Percentiles rank a stretch among this genome's conserved stretches.
These are phyloP conservation scores for Rhodotorula sp. DNA, from an alignment of 1,284 basidiomycete genomes.

Conservation along the genomic window DNA sequence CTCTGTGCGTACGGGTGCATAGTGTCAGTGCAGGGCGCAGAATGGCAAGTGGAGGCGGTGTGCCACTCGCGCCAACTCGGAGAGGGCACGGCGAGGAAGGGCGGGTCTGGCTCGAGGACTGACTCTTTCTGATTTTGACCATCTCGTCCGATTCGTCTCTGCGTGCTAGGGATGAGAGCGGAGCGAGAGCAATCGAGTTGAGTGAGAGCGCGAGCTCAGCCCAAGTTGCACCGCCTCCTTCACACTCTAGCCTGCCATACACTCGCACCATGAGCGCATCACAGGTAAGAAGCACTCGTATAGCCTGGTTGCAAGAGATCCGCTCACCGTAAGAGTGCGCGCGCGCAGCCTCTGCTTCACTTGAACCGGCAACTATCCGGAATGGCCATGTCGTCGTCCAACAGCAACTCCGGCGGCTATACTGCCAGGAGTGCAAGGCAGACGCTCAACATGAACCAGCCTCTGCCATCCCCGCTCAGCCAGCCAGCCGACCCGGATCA, in stretches of 20 bases:
- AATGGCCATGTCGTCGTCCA: slow-evolving; percentile 21
- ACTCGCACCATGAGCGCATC: slow-evolving; percentile 6
- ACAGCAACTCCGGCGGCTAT: no score
- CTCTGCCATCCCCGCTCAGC: slow-evolving; percentile 16
- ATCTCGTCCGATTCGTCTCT: neutral
- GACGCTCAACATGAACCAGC: slow-evolving; percentile 41
- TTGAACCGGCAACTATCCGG: slow-evolving; percentile 43
- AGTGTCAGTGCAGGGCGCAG: neutral
- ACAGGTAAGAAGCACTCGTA: neutral
- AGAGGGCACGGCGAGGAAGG: no score
- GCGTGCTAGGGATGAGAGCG: neutral
- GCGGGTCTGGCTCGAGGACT: neutral
- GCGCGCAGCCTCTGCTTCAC: slow-evolving; percentile 30
- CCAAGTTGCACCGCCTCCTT: neutral
- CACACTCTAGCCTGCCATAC: neutral
- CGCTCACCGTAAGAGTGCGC: neutral
- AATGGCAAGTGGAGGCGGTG: neutral
- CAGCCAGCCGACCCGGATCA: neutral
- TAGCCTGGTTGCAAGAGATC: no score
- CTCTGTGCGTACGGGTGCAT: slow-evolving; percentile 56
- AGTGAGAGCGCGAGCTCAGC: neutral
- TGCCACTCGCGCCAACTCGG: no score
- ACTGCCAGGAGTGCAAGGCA: slow-evolving; percentile 15
- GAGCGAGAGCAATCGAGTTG: neutral
- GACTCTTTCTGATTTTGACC: slow-evolving; percentile 44